These are phyloP conservation scores for Paraphysoderma sedebokerense DNA, from an alignment of 371 early-diverging fungal genomes.

Conservation along the genomic window DNA sequence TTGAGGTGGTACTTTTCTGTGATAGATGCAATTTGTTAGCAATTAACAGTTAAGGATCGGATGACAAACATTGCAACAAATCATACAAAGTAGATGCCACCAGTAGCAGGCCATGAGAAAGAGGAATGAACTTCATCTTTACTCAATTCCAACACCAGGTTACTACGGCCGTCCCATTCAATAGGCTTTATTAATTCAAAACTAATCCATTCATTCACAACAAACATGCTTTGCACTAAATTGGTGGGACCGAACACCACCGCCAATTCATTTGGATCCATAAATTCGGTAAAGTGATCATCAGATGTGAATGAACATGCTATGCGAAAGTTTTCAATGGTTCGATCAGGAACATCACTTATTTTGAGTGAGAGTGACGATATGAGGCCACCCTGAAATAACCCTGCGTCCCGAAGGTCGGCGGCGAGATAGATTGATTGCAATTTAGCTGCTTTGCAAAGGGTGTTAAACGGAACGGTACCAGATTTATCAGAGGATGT, in stretches of 20 bases:
- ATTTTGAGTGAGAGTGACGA: neutral
- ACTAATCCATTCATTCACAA: neutral
- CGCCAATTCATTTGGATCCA: neutral
- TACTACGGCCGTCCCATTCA: neutral
- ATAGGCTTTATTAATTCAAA: neutral
- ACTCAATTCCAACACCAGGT: neutral
- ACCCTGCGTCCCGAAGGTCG: neutral
- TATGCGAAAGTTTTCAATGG: constrained; percentile 2
- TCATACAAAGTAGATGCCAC: neutral
- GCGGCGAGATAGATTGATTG: neutral
- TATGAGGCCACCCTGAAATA: constrained; percentile 1
- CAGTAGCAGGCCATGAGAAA: constrained; percentile 3
- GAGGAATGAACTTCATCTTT: constrained; percentile 2
- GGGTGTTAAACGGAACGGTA: constrained; percentile 2
- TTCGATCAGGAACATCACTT: neutral
- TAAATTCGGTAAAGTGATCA: neutral
- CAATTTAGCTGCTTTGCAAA: constrained; percentile 2
- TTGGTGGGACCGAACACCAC: neutral
- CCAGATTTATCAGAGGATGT: constrained; percentile 1
- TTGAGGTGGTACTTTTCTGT: no score
- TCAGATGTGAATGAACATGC: neutral
- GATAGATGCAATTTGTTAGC: neutral
- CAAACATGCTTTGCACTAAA: neutral
- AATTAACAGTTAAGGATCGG: neutral
- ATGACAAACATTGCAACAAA: neutral